These are phyloP conservation scores for Penicillium silybi DNA, from an alignment of 495 filamentous ascomycete genomes.

Conservation along the genomic window DNA sequence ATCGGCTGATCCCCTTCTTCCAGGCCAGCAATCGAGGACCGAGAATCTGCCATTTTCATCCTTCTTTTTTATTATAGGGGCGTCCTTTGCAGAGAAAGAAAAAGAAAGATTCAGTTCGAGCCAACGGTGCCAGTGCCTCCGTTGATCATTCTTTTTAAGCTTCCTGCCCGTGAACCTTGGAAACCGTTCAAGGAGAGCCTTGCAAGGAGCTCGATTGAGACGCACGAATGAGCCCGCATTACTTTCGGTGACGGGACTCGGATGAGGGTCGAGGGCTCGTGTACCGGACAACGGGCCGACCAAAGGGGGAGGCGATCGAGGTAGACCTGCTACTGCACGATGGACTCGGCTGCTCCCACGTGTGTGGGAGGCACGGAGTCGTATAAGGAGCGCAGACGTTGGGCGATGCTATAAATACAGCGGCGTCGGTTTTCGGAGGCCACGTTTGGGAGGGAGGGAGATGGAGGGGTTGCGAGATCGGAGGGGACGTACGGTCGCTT, in stretches of 20 bases:
- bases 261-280: conserved; percentile 19
- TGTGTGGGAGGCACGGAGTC: conserved; percentile 14
- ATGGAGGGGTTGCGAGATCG: conserved; percentile 18
- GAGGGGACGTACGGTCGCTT: conserved; percentile 7
- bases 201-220: conserved; percentile 24
- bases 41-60: conserved; percentile 36
- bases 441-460: conserved; percentile 1
- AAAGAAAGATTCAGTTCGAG: conserved; percentile 12
- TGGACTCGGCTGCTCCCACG: conserved; percentile 19
- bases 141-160: conserved; percentile 20
- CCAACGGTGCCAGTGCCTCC: conserved; percentile 18
- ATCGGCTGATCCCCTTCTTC: conserved; percentile 27
- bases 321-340: conserved; percentile 41
- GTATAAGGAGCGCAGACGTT: conserved; percentile 16
- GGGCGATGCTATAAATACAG: conserved; percentile 23
- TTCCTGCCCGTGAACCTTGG: background rate
- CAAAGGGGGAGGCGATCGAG: conserved; percentile 8
- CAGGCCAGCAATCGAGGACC: conserved; percentile 29
- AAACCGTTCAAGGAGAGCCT: conserved; percentile 23
- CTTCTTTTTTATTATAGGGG: conserved; percentile 6
- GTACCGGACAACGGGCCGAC: conserved; percentile 34
- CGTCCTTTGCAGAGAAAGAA: background rate
- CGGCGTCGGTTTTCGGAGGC: conserved; percentile 6
- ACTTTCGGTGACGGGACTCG: conserved; percentile 23
- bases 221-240: conserved; percentile 37